These are phyloP conservation scores for Stemphylium lycopersici DNA, from an alignment of 2,329 filamentous ascomycete genomes.

Conservation along the genomic window DNA sequence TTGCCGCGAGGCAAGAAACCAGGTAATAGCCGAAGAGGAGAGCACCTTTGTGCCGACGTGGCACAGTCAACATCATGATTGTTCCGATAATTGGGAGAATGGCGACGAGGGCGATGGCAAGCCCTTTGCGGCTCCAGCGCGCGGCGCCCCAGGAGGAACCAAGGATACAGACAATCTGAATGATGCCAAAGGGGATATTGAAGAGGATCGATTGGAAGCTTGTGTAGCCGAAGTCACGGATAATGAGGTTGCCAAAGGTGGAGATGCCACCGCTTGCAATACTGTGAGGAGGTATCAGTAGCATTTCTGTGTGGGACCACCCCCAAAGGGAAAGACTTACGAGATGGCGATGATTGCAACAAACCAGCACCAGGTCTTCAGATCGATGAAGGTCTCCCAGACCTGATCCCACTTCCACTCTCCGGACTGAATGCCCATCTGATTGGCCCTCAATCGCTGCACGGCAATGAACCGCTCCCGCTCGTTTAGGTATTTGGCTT, in stretches of 20 bases:
- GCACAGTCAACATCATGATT: slow-evolving; percentile 58
- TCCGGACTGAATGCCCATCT: slow-evolving; percentile 66
- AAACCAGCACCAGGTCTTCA: slow-evolving; percentile 56
- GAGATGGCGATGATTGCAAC: slow-evolving; percentile 56
- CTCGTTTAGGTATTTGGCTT: slow-evolving; percentile 35
- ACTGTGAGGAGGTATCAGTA: slow-evolving; percentile 4
- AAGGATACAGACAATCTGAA: slow-evolving; percentile 57
- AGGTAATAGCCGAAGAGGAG: slow-evolving; percentile 60
- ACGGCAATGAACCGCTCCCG: slow-evolving; percentile 27
- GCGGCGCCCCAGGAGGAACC: slow-evolving; percentile 60
- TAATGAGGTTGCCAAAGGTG: slow-evolving; percentile 64
- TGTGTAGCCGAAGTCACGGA: slow-evolving; percentile 63
- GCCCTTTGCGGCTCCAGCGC: slow-evolving; percentile 57
- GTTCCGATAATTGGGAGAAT: slow-evolving; percentile 59
- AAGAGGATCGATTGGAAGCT: slow-evolving; percentile 62
- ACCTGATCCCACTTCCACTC: slow-evolving; percentile 76
- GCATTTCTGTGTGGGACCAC: slow-evolving; percentile 39
- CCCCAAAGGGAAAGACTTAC: slow-evolving; percentile 14
- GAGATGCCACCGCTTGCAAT: slow-evolving; percentile 69
- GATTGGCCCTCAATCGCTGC: slow-evolving; percentile 27
- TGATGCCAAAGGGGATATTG: slow-evolving; percentile 64
- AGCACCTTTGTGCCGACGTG: slow-evolving; percentile 55
- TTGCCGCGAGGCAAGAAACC: slow-evolving; percentile 48
- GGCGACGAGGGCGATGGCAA: slow-evolving; percentile 59
- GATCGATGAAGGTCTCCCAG: slow-evolving; percentile 28